Conservation (phyloP, 1,284 basidiomycete genomes). For the Moniliophthora roreri region DNA sequence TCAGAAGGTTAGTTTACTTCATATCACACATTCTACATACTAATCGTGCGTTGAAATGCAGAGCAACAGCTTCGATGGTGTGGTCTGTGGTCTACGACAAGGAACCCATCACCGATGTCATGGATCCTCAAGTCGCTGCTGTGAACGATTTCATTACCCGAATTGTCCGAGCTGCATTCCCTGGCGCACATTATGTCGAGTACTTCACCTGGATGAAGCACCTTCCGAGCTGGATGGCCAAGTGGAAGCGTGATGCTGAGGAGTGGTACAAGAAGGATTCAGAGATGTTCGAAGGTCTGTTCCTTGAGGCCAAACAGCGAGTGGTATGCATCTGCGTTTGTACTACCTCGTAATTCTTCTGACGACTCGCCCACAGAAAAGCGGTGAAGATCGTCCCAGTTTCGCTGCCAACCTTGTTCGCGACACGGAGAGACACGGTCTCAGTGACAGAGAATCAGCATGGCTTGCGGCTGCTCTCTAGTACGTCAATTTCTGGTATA, state of each 20-base stretch:
- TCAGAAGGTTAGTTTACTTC: not conserved
- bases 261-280: slow-evolving; percentile 13
- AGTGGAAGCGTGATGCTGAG: slow-evolving; percentile 17
- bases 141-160: slow-evolving; percentile 6
- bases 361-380: no score
- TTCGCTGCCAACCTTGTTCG: not conserved
- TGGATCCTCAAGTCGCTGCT: not conserved
- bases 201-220: no score
- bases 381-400: slow-evolving; percentile 5
- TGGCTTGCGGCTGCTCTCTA: slow-evolving; percentile 5
- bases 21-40: not conserved
- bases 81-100: slow-evolving; percentile 1
- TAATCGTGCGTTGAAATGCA: not conserved
- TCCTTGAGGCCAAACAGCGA: slow-evolving; percentile 9
- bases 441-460: not conserved
- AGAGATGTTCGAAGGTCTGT: slow-evolving; percentile 15
- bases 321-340: slow-evolving; percentile 5
- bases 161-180: slow-evolving; percentile 4
- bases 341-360: not conserved
- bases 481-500: not conserved
- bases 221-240: slow-evolving; percentile 14
- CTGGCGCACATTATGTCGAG: no score
- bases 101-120: not conserved
- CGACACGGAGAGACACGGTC: not conserved
- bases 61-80: not conserved